Percentiles rank a stretch among this genome's conserved stretches.
Evolutionary conservation across 139 green algal genomes (phyloP).

Genomic region (Monoraphidium neglectum): DNA sequence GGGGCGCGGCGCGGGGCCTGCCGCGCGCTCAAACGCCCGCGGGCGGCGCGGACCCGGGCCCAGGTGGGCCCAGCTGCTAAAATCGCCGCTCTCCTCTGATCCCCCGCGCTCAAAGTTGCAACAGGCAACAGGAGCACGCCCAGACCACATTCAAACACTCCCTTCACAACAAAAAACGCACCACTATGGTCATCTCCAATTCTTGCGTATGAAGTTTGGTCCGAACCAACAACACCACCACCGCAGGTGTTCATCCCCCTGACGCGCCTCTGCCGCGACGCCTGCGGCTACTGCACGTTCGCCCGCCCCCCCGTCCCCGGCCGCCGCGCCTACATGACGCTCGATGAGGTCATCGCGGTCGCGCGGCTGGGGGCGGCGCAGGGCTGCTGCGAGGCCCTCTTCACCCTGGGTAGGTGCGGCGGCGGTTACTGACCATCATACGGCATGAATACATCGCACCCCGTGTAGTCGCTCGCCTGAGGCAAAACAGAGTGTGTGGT

Average conservation of each 20-base stretch:
- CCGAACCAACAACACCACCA: slow-evolving; percentile 5
- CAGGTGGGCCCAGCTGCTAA: background rate
- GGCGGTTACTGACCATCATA: too few species aligned
- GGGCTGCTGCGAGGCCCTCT: slow-evolving; percentile 86
- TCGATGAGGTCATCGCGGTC: slow-evolving; percentile 78
- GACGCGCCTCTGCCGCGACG: slow-evolving; percentile 76
- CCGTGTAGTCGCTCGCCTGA: too few species aligned
- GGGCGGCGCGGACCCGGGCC: too few species aligned
- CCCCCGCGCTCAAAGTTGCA: background rate
- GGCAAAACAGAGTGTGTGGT: too few species aligned
- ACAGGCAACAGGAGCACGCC: background rate
- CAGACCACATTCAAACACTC: background rate
- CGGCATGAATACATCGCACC: too few species aligned
- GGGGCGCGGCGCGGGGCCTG: too few species aligned
- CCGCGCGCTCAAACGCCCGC: too few species aligned
- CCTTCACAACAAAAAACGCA: background rate
- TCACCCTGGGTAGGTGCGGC: slow-evolving; percentile 75
- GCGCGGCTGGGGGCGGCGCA: slow-evolving; percentile 53
- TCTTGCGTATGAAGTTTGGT: background rate
- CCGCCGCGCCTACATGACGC: slow-evolving; percentile 74
- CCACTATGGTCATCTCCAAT: background rate
- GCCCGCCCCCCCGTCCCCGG: slow-evolving; percentile 52
- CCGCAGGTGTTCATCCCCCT: slow-evolving; percentile 89
- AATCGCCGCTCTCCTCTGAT: background rate
- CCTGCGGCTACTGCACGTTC: slow-evolving; percentile 92